phyloP scores from a whole-genome alignment of 2,329 filamentous ascomycete genomes.

The Pseudogymnoascus pannorum region DNA sequence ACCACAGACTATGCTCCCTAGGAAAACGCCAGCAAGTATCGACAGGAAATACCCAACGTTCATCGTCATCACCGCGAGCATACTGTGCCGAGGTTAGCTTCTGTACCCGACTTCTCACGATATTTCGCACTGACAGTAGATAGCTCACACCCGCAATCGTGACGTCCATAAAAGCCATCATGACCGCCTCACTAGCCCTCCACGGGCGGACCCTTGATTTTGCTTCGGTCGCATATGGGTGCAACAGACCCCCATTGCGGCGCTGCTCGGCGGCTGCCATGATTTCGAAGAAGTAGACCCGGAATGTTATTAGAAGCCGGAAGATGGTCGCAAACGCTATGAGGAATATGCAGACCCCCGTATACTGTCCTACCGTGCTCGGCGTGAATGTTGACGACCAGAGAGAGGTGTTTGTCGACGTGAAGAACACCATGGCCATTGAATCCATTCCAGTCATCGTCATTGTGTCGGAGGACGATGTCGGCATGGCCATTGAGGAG shows the following conservation, averaged over 20 bases:
- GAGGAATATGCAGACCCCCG: slow-evolving; percentile 83
- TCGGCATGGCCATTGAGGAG: not conserved
- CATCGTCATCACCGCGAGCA: slow-evolving; percentile 84
- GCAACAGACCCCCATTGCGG: slow-evolving; percentile 8
- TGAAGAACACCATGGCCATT: slow-evolving; percentile 55
- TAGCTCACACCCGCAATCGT: slow-evolving; percentile 67
- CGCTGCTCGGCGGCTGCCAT: slow-evolving; percentile 9
- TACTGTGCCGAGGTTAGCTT: slow-evolving; percentile 42
- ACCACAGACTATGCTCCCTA: slow-evolving; percentile 57
- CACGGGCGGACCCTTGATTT: slow-evolving; percentile 36
- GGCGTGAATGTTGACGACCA: slow-evolving; percentile 68
- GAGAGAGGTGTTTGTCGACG: slow-evolving; percentile 50
- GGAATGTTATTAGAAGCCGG: slow-evolving; percentile 62
- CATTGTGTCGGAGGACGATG: not conserved
- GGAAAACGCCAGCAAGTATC: slow-evolving; percentile 63
- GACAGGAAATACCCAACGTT: slow-evolving; percentile 78
- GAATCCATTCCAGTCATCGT: slow-evolving; percentile 11
- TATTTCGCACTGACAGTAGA: slow-evolving; percentile 58
- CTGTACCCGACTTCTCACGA: slow-evolving; percentile 8
- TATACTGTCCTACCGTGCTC: slow-evolving; percentile 59
- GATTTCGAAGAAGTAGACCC: slow-evolving; percentile 28
- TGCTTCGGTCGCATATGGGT: not conserved
- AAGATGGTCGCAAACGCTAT: slow-evolving; percentile 63
- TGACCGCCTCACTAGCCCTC: slow-evolving; percentile 71
- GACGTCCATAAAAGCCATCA: slow-evolving; percentile 60